These are phyloP conservation scores for Amanita rimosa DNA, from an alignment of 768 basidiomycete species.

Conservation along the genomic window DNA sequence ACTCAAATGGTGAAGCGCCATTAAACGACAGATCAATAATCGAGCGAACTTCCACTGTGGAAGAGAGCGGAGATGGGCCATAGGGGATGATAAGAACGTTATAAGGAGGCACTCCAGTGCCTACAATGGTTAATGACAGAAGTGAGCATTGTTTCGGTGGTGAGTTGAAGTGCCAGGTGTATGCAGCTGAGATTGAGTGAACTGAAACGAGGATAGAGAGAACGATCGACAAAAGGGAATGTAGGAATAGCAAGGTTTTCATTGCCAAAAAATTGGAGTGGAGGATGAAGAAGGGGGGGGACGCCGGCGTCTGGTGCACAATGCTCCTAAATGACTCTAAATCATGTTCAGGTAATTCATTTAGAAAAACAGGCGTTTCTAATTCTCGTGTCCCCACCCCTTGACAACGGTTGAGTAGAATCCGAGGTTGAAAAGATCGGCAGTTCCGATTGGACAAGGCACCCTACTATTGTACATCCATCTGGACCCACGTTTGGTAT, in stretches of 20 bases:
- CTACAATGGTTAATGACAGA: constrained; percentile 44
- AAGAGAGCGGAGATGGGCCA: constrained; percentile 49
- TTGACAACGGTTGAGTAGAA: not conserved
- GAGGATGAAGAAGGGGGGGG: not conserved
- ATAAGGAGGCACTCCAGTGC: constrained; percentile 56
- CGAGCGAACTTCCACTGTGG: constrained; percentile 50
- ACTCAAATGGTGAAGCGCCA: constrained; percentile 28
- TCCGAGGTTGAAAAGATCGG: not conserved
- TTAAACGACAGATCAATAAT: constrained; percentile 47
- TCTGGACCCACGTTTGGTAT: too few relatives aligned
- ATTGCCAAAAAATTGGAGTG: not conserved
- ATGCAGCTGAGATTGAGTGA: constrained; percentile 23
- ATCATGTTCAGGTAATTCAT: not conserved
- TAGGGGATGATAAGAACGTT: constrained; percentile 54
- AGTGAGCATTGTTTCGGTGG: constrained; percentile 57
- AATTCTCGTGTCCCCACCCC: not conserved
- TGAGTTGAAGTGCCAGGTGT: constrained; percentile 33
- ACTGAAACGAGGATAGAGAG: constrained; percentile 14
- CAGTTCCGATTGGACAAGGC: not conserved
- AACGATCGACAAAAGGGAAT: constrained; percentile 3
- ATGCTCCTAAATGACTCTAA: not conserved
- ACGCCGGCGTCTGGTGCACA: not conserved
- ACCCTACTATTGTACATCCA: not conserved
- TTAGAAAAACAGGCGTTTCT: not conserved
- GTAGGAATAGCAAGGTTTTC: not conserved